Conservation (phyloP, 306 rosid species). For the Neltuma alba region DNA sequence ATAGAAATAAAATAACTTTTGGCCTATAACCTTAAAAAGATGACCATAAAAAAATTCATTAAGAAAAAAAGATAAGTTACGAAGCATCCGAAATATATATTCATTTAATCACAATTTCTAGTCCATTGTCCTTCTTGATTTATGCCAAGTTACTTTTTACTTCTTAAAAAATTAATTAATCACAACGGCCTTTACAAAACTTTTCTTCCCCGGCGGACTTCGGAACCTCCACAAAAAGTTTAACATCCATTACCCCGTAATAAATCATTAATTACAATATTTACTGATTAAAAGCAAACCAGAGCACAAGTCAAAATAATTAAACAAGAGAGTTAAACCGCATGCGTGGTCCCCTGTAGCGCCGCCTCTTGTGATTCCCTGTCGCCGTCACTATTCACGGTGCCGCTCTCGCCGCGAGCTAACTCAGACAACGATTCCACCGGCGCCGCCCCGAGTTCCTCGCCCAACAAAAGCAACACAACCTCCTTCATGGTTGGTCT, state of each 20-base stretch:
- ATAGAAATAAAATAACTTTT: too few relatives aligned
- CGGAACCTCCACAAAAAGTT: neutral
- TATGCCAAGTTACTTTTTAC: neutral
- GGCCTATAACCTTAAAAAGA: too few relatives aligned
- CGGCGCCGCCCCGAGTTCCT: conserved; percentile 45
- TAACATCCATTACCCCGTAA: neutral
- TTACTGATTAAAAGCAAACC: neutral
- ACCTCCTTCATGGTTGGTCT: conserved; percentile 87
- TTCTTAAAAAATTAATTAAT: too few relatives aligned
- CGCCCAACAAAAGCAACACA: conserved; percentile 62
- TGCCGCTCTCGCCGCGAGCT: conserved; percentile 33
- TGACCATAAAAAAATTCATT: too few relatives aligned
- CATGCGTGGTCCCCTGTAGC: neutral
- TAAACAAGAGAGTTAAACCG: conserved; percentile 35
- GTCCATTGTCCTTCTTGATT: neutral
- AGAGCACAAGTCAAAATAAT: neutral
- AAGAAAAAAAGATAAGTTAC: neutral
- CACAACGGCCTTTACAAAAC: neutral
- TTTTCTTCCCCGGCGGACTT: too few relatives aligned
- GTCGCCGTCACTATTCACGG: neutral
- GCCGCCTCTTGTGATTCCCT: conserved; percentile 20
- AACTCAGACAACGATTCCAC: conserved; percentile 54
- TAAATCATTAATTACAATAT: neutral
- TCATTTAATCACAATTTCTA: neutral
- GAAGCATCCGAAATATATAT: neutral